Base-by-base conservation (phyloP, 177 flowering plant species). In the Vitis hybrid region DNA sequence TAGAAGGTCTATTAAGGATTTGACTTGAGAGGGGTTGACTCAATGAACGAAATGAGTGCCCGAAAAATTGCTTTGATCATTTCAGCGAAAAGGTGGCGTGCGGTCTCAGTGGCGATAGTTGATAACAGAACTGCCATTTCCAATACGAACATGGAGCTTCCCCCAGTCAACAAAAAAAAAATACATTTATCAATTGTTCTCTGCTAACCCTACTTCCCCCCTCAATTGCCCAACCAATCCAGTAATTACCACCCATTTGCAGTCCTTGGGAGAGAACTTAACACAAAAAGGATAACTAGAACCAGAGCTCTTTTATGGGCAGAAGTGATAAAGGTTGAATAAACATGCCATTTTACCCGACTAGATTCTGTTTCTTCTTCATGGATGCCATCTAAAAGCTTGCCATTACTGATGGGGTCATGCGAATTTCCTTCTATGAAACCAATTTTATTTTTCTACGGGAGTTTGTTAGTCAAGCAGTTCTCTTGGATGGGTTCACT, bases 171-270 rank as follows among this genome's bases (percentile, higher is more conserved):
- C 79, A 90, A 62, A 52, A 74, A 52, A 74, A 74, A 72, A 87
- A 91, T 35, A 85, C 72, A 10, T 85, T 82, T 7, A 93, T 81
- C 78, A 93, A 69, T 70, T 78, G 63, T 66, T 68, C 64, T 32
- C 62, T 78, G 68, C 83, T 83, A 35, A 88, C 84, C 58, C 76
- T 80, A 15, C 69, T 77, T 32, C 79, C 80, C 15, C 78, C 76
- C 48, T 82, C 91, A 0, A 91, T 83, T 35, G 85, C 97, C 98
- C 97, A 93, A 19, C 97, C 90, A 27, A 91, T 83, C 97, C 98
- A 93, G 73, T 89, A 93, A 68, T 87, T 93, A 79, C 98, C 90
- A 9, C 83, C 88, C 77, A 90, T 91, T 72, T 91, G 98, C 11
- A 91, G 75, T 50, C 77, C 89, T 66, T 86, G 93, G 75, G 90